Conservation (phyloP, 2,329 filamentous ascomycete species). For the Botryotinia calthae region DNA sequence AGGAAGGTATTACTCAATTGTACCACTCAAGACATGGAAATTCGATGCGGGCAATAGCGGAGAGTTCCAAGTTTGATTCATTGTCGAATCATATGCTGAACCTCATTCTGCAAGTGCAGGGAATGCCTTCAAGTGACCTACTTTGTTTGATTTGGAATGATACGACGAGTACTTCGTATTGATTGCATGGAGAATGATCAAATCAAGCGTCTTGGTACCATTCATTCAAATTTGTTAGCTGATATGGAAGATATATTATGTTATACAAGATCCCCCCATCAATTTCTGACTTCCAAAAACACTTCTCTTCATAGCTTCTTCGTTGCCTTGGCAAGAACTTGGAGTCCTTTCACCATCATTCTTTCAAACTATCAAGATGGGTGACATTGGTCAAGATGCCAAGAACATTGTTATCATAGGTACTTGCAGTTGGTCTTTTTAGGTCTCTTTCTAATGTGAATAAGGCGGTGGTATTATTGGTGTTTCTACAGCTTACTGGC, state of each 20-base stretch:
- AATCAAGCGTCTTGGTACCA: not conserved
- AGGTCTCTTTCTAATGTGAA: not conserved
- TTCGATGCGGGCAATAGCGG: not conserved
- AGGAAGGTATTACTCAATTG: not conserved
- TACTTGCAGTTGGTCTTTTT: not conserved
- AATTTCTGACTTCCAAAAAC: not conserved
- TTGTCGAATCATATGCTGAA: not conserved
- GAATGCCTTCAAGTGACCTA: not conserved
- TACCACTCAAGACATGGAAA: not conserved
- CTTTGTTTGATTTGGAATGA: not conserved
- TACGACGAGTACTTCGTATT: not conserved
- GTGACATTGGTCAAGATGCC: not conserved
- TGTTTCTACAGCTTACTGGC: conserved; percentile 82
- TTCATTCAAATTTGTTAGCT: not conserved
- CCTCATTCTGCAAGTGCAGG: not conserved
- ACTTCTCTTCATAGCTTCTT: not conserved
- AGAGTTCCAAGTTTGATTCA: not conserved
- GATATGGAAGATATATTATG: not conserved
- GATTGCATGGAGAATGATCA: not conserved
- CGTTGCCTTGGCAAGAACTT: not conserved
- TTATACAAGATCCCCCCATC: not conserved
- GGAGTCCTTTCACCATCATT: not conserved
- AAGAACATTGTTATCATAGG: conserved; percentile 11
- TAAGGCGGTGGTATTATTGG: conserved; percentile 81
- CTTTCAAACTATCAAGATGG: not conserved